Conservation (phyloP, 2,329 filamentous ascomycete species). For the Beauveria brongniartii region DNA sequence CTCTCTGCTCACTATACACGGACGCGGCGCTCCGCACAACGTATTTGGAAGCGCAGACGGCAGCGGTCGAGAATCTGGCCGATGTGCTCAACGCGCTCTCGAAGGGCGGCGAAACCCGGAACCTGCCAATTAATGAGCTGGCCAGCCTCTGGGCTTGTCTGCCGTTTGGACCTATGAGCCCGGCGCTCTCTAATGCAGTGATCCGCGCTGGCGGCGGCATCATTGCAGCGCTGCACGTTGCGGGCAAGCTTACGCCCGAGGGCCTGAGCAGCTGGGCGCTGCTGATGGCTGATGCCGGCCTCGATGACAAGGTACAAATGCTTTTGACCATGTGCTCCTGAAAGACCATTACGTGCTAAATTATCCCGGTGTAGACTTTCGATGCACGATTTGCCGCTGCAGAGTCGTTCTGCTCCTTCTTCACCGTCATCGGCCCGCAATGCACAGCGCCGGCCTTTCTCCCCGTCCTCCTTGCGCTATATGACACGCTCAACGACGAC, state of each 20-base stretch:
- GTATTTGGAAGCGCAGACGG: constrained; percentile 37
- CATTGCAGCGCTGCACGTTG: constrained; percentile 26
- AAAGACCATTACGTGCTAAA: neutral
- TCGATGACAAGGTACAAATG: constrained; percentile 39
- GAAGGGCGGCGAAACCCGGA: constrained; percentile 15
- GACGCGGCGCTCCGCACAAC: constrained; percentile 29
- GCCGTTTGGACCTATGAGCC: constrained; percentile 32
- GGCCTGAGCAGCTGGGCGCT: constrained; percentile 36
- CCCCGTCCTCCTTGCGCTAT: constrained; percentile 55
- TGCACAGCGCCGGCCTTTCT: constrained; percentile 33
- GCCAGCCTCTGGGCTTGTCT: constrained; percentile 33
- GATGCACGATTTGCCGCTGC: constrained; percentile 56
- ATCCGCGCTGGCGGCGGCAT: constrained; percentile 40
- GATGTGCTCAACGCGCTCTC: constrained; percentile 35
- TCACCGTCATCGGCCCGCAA: constrained; percentile 19
- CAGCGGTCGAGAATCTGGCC: constrained; percentile 40
- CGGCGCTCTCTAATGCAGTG: constrained; percentile 41
- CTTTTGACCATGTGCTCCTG: neutral
- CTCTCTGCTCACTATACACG: constrained; percentile 36
- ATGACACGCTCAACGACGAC: constrained; percentile 77
- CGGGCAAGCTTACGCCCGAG: constrained; percentile 9
- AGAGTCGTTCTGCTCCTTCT: constrained; percentile 46
- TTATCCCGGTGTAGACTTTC: constrained; percentile 41
- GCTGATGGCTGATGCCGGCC: constrained; percentile 40
- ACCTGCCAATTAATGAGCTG: constrained; percentile 28